phyloP scores from a whole-genome alignment of 2,329 filamentous ascomycete species.

The Phaeophleospora eucalypticola region DNA sequence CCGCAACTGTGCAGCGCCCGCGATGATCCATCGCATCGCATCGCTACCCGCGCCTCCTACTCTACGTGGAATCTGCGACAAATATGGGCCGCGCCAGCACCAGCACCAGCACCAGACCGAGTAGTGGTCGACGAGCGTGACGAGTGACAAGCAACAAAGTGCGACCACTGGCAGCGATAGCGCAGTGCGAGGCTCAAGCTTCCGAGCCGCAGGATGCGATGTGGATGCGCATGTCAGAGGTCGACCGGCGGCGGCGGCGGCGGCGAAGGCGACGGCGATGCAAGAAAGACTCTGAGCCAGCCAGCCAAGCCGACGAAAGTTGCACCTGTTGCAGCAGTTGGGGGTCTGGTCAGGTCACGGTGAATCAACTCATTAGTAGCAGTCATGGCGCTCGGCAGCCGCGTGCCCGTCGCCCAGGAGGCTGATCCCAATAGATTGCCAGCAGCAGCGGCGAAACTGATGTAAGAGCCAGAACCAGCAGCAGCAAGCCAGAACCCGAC shows the following conservation, averaged over 20 bases:
- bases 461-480: slow-evolving; percentile 8
- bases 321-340: too few relatives aligned
- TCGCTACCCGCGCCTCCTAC: slow-evolving; percentile 1
- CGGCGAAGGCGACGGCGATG: slow-evolving; percentile 12
- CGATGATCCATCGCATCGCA: not conserved
- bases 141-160: too few relatives aligned
- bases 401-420: slow-evolving; percentile 1
- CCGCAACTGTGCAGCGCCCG: too few relatives aligned
- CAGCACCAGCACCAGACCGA: not conserved
- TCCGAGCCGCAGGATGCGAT: slow-evolving; percentile 8
- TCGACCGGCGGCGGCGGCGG: too few relatives aligned
- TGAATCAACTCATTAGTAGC: too few relatives aligned
- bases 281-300: too few relatives aligned
- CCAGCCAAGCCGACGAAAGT: too few relatives aligned
- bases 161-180: not conserved
- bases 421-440: slow-evolving; percentile 20
- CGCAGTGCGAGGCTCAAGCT: slow-evolving; percentile 9
- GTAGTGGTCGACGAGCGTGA: too few relatives aligned
- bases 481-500: too few relatives aligned
- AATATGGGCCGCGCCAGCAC: slow-evolving; percentile 2
- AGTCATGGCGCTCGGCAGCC: slow-evolving; percentile 12
- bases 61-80: too few relatives aligned
- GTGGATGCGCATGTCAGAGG: too few relatives aligned
- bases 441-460: slow-evolving; percentile 15
- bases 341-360: not conserved